Percentiles rank a stretch among this genome's conserved stretches.
Evolutionary conservation across 2,329 filamentous ascomycete species (phyloP).

Genomic region (Colletotrichum trifolii): DNA sequence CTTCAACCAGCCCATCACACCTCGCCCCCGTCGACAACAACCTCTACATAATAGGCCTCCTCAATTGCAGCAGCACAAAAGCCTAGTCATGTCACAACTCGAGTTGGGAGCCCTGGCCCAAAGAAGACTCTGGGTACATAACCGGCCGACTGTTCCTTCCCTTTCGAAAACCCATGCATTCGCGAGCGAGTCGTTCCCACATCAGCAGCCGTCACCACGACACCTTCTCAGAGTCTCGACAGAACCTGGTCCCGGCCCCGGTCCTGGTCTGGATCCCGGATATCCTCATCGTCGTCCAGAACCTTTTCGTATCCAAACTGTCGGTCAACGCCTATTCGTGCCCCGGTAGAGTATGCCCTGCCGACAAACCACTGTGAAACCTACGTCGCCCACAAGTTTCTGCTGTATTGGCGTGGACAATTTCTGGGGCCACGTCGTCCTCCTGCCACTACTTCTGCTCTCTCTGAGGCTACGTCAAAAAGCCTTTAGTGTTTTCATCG

Average conservation of each 20-base stretch:
- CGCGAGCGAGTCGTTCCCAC: background rate
- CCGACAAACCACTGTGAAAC: background rate
- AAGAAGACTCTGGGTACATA: constrained; percentile 5
- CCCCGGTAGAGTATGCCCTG: constrained; percentile 6
- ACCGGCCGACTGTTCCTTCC: constrained; percentile 29
- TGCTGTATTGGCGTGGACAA: background rate
- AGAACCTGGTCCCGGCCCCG: too few species aligned
- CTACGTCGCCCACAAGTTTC: too few species aligned
- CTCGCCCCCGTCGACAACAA: constrained; percentile 3
- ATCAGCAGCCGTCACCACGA: constrained; percentile 8
- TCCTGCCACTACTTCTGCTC: background rate
- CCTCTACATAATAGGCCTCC: background rate
- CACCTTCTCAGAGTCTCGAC: too few species aligned
- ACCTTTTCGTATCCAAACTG: background rate
- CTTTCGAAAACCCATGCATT: constrained; percentile 30
- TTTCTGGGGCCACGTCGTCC: constrained; percentile 6
- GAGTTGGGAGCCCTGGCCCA: background rate
- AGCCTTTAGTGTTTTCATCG: background rate
- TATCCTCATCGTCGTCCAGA: too few species aligned
- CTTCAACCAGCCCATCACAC: constrained; percentile 17
- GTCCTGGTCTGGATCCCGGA: too few species aligned
- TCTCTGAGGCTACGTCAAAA: background rate
- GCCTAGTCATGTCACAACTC: constrained; percentile 16
- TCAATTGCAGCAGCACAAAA: constrained; percentile 4
- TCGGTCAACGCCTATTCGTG: constrained; percentile 12